phyloP scores from a whole-genome alignment of 352 stramenopile genomes.

The Pythium oligandrum region DNA sequence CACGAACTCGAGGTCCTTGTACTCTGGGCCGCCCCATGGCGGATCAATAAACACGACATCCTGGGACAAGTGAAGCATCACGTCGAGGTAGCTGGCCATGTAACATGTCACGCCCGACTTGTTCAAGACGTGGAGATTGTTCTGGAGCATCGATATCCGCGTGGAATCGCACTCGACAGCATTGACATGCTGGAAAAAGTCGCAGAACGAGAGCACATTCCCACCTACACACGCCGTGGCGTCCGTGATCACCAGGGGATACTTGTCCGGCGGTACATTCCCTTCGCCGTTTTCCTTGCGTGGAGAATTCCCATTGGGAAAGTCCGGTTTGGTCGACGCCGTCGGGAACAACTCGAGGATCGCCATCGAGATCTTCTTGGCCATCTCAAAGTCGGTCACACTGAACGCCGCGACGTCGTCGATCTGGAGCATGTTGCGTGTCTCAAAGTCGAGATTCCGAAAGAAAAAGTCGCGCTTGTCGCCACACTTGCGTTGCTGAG shows the following conservation, averaged over 20 bases:
- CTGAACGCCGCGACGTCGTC: constrained; percentile 76
- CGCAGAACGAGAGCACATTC: constrained; percentile 79
- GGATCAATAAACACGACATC: constrained; percentile 83
- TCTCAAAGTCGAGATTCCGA: constrained; percentile 62
- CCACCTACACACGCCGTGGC: constrained; percentile 76
- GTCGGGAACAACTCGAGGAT: constrained; percentile 41
- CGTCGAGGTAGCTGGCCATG: constrained; percentile 60
- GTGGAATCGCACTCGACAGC: constrained; percentile 64
- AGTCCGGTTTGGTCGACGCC: too few relatives aligned
- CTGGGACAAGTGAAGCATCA: constrained; percentile 66
- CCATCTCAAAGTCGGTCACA: constrained; percentile 79
- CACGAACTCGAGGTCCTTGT: constrained; percentile 66
- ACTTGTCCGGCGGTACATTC: constrained; percentile 19
- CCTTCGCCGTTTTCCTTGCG: not conserved
- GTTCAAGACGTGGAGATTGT: constrained; percentile 61
- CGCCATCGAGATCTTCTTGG: constrained; percentile 62
- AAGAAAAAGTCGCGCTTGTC: constrained; percentile 87
- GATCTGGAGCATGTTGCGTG: constrained; percentile 61
- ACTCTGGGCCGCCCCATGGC: constrained; percentile 78
- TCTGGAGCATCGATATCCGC: constrained; percentile 63
- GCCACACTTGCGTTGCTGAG: constrained; percentile 35
- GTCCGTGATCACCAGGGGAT: constrained; percentile 56
- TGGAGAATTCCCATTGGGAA: too few relatives aligned
- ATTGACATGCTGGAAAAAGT: constrained; percentile 72
- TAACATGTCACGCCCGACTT: constrained; percentile 58